These are phyloP conservation scores for Eutypella sp. DNA, from an alignment of 2,329 filamentous ascomycete species.

Conservation along the genomic window DNA sequence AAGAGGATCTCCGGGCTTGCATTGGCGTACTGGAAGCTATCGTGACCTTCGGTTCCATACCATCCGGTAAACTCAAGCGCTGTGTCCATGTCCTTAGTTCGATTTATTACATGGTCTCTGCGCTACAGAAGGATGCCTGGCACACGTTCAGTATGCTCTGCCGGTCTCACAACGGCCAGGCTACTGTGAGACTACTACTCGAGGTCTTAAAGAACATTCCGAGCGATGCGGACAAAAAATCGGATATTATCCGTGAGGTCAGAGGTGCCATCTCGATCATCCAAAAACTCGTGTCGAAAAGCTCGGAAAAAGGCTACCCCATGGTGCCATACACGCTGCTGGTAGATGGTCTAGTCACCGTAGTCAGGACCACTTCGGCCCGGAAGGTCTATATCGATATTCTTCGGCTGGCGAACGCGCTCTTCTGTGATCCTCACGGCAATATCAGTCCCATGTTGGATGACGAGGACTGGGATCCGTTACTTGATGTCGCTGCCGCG, in stretches of 20 bases:
- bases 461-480: slow-evolving; percentile 61
- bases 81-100: slow-evolving; percentile 69
- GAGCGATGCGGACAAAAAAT: slow-evolving; percentile 40
- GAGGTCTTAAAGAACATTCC: slow-evolving; percentile 52
- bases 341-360: slow-evolving; percentile 51
- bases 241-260: slow-evolving; percentile 50
- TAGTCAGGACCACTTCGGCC: slow-evolving; percentile 40
- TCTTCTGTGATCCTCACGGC: slow-evolving; percentile 49
- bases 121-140: slow-evolving; percentile 62
- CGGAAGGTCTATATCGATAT: slow-evolving; percentile 42
- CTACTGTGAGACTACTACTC: slow-evolving; percentile 60
- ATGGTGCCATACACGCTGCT: slow-evolving; percentile 53
- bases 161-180: slow-evolving; percentile 68
- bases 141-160: slow-evolving; percentile 65
- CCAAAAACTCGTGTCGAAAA: slow-evolving; percentile 57
- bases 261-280: slow-evolving; percentile 60
- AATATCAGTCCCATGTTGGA: slow-evolving; percentile 51
- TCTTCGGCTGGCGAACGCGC: slow-evolving; percentile 48
- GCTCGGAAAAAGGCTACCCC: slow-evolving; percentile 55
- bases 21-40: slow-evolving; percentile 65
- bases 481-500: slow-evolving; percentile 54
- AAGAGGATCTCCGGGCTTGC: slow-evolving; percentile 61
- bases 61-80: slow-evolving; percentile 54
- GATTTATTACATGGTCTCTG: slow-evolving; percentile 61
- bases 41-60: slow-evolving; percentile 68